Evolutionary conservation across 2,329 filamentous ascomycete species (phyloP).

Genomic region (Phaeophleospora eucalypticola): DNA sequence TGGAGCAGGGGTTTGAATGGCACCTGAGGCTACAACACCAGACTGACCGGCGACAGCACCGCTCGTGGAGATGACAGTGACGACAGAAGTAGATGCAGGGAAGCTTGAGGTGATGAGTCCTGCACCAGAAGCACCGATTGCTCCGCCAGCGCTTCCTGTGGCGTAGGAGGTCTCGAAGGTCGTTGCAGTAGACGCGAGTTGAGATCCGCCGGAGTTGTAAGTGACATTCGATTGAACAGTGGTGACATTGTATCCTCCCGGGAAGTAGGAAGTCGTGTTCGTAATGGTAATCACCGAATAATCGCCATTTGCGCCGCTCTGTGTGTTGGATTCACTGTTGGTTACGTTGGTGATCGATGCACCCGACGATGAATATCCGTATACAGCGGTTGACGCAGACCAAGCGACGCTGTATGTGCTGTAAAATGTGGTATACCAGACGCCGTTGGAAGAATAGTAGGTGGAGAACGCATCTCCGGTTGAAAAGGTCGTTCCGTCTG

Average conservation of each 20-base stretch:
- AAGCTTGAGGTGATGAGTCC: slow-evolving; percentile 21
- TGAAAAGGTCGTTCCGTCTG: slow-evolving; percentile 30
- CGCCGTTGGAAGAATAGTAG: slow-evolving; percentile 21
- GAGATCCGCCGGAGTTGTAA: slow-evolving; percentile 21
- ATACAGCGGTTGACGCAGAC: slow-evolving; percentile 28
- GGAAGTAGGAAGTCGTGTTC: slow-evolving; percentile 15
- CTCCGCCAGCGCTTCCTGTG: slow-evolving; percentile 22
- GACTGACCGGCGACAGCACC: slow-evolving; percentile 13
- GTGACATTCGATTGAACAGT: slow-evolving; percentile 21
- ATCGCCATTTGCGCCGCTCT: slow-evolving; percentile 17
- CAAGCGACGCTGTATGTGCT: slow-evolving; percentile 28
- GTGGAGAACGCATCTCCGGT: slow-evolving; percentile 29
- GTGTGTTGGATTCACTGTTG: slow-evolving; percentile 8
- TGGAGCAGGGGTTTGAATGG: slow-evolving; percentile 13
- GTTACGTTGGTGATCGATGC: slow-evolving; percentile 18
- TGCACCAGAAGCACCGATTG: slow-evolving; percentile 13
- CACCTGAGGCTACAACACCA: slow-evolving; percentile 15
- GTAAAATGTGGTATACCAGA: slow-evolving; percentile 31
- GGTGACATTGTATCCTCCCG: slow-evolving; percentile 23
- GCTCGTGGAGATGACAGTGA: slow-evolving; percentile 16
- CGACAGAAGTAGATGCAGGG: slow-evolving; percentile 17
- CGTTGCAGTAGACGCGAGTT: slow-evolving; percentile 23
- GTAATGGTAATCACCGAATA: slow-evolving; percentile 16
- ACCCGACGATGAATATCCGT: slow-evolving; percentile 21
- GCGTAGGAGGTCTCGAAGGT: slow-evolving; percentile 23